Evolutionary conservation across 148 eudicot genomes (phyloP), one percentile per base, ranked within the genome.

Genomic region (Arctostaphylos glauca): DNA sequence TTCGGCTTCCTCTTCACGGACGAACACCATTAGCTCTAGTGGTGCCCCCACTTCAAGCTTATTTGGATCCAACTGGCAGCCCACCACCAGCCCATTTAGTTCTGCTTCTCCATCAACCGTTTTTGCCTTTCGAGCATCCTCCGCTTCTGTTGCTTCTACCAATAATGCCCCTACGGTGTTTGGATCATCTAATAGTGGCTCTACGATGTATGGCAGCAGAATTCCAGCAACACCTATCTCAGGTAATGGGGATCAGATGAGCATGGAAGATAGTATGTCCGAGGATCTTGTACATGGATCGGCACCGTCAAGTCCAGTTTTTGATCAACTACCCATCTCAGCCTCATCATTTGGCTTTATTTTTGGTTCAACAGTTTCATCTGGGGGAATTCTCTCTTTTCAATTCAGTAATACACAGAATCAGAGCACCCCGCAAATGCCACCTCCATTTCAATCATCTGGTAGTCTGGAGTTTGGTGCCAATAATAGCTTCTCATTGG

Each of bases 241-340:
- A 1, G 88, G 77, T 52, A 91, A 88, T 81, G 87, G 87, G 80
- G 92, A 90, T 82, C 92, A 90, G 83, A 88, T 92, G 93, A 89
- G 56, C 84, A 89, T 90, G 88, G 98, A 96, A 82, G 97, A 96
- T 85, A 93, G 91, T 83, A 96, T 96, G 99, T 92, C 94, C 4
- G 98, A 94, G 88, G 99, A 96, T 82, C 88, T 92, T 53, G 87
- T 88, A 84, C 95, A 89, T 49, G 94, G 95, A n/a, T n/a, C n/a
- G n/a, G n/a, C n/a, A n/a, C n/a, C n/a, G n/a, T n/a, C n/a, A n/a
- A n/a, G n/a, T n/a, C n/a, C n/a, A n/a, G n/a, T n/a, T n/a, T n/a
- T n/a, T n/a, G n/a, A n/a, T n/a, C n/a, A n/a, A n/a, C n/a, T n/a
- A n/a, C n/a, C n/a, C n/a, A n/a, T n/a, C n/a, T n/a, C n/a, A n/a